Base-by-base conservation (phyloP, 2,329 filamentous ascomycete genomes). In the Colletotrichum shisoi region DNA sequence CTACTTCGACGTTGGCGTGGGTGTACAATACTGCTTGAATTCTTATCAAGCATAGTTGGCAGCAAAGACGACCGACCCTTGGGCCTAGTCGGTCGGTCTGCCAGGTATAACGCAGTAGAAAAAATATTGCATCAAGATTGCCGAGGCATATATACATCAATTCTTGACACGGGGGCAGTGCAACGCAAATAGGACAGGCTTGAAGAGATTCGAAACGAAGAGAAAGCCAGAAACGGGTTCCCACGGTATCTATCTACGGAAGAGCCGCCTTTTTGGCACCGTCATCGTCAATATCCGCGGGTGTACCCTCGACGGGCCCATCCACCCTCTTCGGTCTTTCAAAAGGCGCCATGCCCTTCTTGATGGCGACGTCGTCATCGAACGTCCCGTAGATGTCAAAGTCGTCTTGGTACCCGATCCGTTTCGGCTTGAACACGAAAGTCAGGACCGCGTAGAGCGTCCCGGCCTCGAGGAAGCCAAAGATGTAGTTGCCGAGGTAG, bases 401-500 rank as follows among this genome's bases (percentile, higher is more conserved):
- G 5, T 63, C 59, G 3, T 70, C 69, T 45, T 70, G 67, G 7
- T 31, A 34, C 0, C 67, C 69, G 5, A 69, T 51, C 4, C 63
- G 40, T 15, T 52, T 58, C 4, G 69, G 69, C 56, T 64, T 70
- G 45, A 59, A 70, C 4, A 46, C 24, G 3, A 69, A 69, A 1
- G 62, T 67, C 21, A 70, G 45, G 4, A 63, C 19, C 2, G 67
- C 63, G 9, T 70, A 70, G 12, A 70, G 56, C 3, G 53, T 39
- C 0, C 58, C 63, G 12, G 69, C 69, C 31, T 69, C 67, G 9
- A 65, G 19, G 46, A 70, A 70, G 3, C 67, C 69, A 27, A 70
- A 70, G 8, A 70, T 59, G 56, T 70, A 70, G 40, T 70, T 70
- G 27, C 69, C 69, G 8, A 67, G 67, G 46, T 69, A 70, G 37